Conservation (phyloP, 2,329 filamentous ascomycete species). For the Fusarium sp. region DNA sequence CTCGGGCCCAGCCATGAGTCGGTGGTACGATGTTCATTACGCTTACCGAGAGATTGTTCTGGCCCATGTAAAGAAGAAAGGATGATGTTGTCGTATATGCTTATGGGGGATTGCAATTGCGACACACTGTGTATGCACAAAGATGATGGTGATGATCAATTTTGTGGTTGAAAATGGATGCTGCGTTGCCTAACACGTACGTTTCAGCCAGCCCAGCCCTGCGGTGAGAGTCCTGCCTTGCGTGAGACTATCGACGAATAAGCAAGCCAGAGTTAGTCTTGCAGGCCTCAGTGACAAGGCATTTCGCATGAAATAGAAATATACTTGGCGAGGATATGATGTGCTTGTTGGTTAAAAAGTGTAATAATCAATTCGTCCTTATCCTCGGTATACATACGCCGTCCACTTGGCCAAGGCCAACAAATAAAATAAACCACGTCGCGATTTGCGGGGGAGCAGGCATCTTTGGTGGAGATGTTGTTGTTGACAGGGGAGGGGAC, state of each 20-base stretch:
- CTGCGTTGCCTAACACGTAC: slow-evolving; percentile 19
- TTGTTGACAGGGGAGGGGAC: slow-evolving; percentile 20
- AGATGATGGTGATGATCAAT: neutral
- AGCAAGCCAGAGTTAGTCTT: neutral
- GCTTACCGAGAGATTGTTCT: slow-evolving; percentile 22
- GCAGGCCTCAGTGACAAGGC: slow-evolving; percentile 25
- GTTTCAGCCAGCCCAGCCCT: slow-evolving; percentile 32
- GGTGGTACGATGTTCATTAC: slow-evolving; percentile 31
- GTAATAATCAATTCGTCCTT: neutral
- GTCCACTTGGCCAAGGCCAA: slow-evolving; percentile 30
- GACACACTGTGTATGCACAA: slow-evolving; percentile 28
- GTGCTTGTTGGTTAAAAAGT: neutral
- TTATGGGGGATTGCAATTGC: slow-evolving; percentile 2
- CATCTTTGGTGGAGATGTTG: slow-evolving; percentile 24
- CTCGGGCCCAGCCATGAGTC: slow-evolving; percentile 33
- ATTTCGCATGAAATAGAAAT: neutral
- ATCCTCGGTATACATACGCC: slow-evolving; percentile 24
- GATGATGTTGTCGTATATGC: slow-evolving; percentile 10
- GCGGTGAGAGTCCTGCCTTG: slow-evolving; percentile 7
- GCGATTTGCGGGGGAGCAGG: slow-evolving; percentile 38
- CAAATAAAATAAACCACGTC: slow-evolving; percentile 23
- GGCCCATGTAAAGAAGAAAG: neutral
- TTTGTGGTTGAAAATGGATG: slow-evolving; percentile 13
- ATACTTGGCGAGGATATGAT: neutral
- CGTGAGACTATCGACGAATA: slow-evolving; percentile 18